Base-by-base conservation (phyloP, 768 basidiomycete genomes). In the Xanthoconium purpureum region DNA sequence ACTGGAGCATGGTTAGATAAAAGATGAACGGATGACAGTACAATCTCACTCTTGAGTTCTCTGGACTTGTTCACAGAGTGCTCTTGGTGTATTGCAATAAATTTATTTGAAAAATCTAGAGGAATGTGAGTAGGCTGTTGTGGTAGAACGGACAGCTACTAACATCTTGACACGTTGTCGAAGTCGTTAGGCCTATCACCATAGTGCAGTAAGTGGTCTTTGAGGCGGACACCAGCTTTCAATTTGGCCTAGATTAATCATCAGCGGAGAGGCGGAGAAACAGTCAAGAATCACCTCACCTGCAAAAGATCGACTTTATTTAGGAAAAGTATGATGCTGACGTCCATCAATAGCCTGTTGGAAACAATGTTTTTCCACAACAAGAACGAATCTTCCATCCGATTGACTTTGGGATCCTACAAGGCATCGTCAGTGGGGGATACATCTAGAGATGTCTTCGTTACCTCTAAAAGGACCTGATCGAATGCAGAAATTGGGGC, bases 401-500 rank as follows among this genome's bases (percentile, higher is more conserved):
- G 80, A 68, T 93, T 94, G 24, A 89, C 84, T 47, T 74, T 75
- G 12, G 80, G 74, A 66, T 91, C 91, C 89, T 92, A 63, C 29
- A 54, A 42, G 15, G 13, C 13, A 47, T 18, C 32, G 14, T 52
- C 36, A 56, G 38, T 48, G 9, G 30, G 32, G 33, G 43, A 18
- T 24, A 55, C 66, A 50, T 47, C 61, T 5, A 28, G 15, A 32
- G 44, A 47, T 45, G 13, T 32, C 49, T 32, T 14, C 72, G 57
- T 56, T n/a, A 89, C 89, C 80, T 92, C 91, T 29, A 82, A 76
- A 55, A 92, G 78, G 40, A 88, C 84, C 73, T 92, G 90, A 75
- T 92, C 91, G 63, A 93, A 93, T 28, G 87, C 88, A 38, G 91
- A 92, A 46, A 94, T 91, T 33, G 91, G 91, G 37, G 88, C 91